Evolutionary conservation across 768 basidiomycete genomes (phyloP), one percentile per base, ranked within the genome.

Genomic region (Tricholoma flavovirens): DNA sequence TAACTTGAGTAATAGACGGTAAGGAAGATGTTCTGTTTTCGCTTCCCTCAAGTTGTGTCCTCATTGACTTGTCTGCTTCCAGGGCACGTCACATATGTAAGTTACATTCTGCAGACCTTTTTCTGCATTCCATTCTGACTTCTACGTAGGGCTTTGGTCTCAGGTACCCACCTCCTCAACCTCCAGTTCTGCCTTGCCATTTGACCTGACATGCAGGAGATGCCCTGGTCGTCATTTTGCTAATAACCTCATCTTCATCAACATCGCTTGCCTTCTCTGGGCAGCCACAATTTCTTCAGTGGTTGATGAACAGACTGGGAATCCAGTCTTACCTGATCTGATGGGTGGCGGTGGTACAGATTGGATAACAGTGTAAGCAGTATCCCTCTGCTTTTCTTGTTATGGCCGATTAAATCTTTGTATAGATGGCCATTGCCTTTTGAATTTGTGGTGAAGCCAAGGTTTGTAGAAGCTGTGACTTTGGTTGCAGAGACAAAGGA

Each of bases 81-180:
- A 51, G 50, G 50, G 17, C 50, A 51, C 22, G 7, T 51, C 17
- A 21, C 50, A 51, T 51, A 51, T 51, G 50, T 51, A 51, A n/a
- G 17, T 15, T 32, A 11, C 22, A 12, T 19, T 36, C 19, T 7
- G 15, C 22, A 36, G 1, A 21, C 8, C 50, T 14, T 33, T 19
- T n/a, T 15, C 32, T n/a, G n/a, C 22, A n/a, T 9, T 51, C 19
- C 26, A 35, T 17, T 40, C 19, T 51, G 12, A 51, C 9, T 19
- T 17, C 4, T 40, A 14, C 36, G 21, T 6, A 51, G 50, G 50
- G 50, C 11, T 51, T 35, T 51, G 50, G 50, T 21, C 32, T n/a
- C 26, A 51, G 50, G 40, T 40, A 40, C 2, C 14, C 4, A n/a
- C 17, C 4, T 29, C 29, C 5, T 40, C n/a, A 40, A 19, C n/a